These are phyloP conservation scores for Oenanthe sinensis DNA, from an alignment of 129 eudicot species.

Conservation along the genomic window DNA sequence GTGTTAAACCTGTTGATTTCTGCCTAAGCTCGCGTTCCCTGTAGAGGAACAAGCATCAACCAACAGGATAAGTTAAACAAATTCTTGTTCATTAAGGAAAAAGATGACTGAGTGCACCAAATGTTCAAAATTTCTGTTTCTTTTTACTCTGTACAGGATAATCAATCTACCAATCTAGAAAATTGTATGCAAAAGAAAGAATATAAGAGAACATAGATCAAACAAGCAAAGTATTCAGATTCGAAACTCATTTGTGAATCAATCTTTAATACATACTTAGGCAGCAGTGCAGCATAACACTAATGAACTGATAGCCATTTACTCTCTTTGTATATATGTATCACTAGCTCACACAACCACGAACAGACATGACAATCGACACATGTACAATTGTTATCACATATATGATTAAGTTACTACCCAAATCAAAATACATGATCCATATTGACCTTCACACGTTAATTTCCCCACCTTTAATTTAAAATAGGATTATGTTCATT, in stretches of 20 bases:
- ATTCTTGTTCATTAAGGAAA: neutral
- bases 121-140: neutral
- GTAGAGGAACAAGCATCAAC: neutral
- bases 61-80: neutral
- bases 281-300: neutral
- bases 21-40: conserved; percentile 64
- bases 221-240: neutral
- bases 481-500: neutral
- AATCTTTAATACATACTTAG: neutral
- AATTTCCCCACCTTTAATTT: neutral
- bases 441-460: neutral
- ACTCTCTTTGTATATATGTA: neutral
- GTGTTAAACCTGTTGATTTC: conserved; percentile 27
- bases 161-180: neutral
- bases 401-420: neutral
- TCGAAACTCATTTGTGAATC: neutral
- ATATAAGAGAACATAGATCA: neutral
- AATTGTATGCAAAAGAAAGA: neutral
- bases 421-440: neutral
- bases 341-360: neutral
- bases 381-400: neutral
- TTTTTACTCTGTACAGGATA: neutral
- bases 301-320: neutral
- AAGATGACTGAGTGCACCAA: neutral
- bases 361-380: too few relatives aligned